A percentile compares a stretch with the other conserved stretches of the same genome.
Conservation (phyloP, 257 asterid genomes). For the Solanum bulbocastanum region DNA sequence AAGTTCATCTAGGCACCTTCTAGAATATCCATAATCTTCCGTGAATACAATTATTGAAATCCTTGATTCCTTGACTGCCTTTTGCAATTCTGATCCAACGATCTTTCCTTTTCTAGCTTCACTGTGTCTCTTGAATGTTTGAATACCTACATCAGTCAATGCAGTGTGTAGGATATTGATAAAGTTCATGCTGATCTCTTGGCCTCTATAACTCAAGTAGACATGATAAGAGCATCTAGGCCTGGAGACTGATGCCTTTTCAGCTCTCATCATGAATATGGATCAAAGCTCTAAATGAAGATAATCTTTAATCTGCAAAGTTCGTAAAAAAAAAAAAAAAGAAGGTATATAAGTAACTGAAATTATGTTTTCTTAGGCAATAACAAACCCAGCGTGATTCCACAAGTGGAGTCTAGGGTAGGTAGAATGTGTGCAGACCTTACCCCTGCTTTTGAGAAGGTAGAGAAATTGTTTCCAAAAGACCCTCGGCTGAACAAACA, state of each 20-base stretch:
- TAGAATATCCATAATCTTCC: neutral
- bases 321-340: neutral
- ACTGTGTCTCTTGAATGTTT: neutral
- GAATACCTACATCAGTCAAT: neutral
- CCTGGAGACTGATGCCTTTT: neutral
- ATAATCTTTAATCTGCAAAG: neutral
- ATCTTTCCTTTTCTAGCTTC: neutral
- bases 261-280: neutral
- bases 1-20: conserved; percentile 7
- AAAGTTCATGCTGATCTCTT: neutral
- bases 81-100: conserved; percentile 1
- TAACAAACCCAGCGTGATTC: neutral
- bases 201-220: neutral
- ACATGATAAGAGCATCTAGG: conserved; percentile 1
- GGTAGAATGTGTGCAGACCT: neutral
- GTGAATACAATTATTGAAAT: conserved; percentile 7
- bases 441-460: neutral
- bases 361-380: neutral
- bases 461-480: neutral
- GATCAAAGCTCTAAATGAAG: neutral
- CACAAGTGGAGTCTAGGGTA: neutral
- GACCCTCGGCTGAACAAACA: neutral
- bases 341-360: neutral
- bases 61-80: neutral
- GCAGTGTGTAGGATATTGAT: neutral